phyloP scores from a whole-genome alignment of 116 monocot genomes.

The Phalaenopsis hybrid region DNA sequence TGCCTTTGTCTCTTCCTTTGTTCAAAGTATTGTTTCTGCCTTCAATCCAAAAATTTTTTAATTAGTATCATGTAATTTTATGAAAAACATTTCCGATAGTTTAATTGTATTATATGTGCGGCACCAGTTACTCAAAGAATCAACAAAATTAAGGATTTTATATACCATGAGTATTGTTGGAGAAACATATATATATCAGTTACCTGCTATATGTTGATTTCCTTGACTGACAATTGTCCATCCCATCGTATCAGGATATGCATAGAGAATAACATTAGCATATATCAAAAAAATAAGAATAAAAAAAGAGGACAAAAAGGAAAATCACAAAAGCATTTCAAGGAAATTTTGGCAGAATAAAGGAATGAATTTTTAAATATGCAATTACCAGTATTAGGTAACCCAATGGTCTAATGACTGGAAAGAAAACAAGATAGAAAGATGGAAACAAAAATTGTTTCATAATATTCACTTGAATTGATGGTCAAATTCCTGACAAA shows the following conservation, averaged over 20 bases:
- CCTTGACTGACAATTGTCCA: conserved; percentile 54
- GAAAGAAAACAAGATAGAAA: background rate
- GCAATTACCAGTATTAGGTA: background rate
- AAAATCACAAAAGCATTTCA: background rate
- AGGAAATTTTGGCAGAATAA: background rate
- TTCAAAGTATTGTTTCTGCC: conserved; percentile 94
- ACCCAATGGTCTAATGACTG: background rate
- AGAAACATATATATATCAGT: background rate
- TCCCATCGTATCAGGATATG: conserved; percentile 15
- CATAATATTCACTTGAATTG: background rate
- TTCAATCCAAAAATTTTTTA: conserved; percentile 13
- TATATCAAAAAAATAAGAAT: background rate
- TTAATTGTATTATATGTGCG: background rate
- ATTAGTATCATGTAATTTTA: conserved; percentile 6
- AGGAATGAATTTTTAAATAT: background rate
- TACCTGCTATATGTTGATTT: conserved; percentile 78
- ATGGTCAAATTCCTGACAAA: background rate
- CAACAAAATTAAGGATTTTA: background rate
- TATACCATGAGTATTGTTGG: background rate
- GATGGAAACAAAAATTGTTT: background rate
- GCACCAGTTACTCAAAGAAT: background rate
- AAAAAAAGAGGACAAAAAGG: too few species aligned
- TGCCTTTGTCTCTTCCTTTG: conserved; percentile 72
- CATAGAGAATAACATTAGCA: conserved; percentile 12
- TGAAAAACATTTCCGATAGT: too few species aligned